Conservation (phyloP, 768 basidiomycete species). For the Podaxis sp. region DNA sequence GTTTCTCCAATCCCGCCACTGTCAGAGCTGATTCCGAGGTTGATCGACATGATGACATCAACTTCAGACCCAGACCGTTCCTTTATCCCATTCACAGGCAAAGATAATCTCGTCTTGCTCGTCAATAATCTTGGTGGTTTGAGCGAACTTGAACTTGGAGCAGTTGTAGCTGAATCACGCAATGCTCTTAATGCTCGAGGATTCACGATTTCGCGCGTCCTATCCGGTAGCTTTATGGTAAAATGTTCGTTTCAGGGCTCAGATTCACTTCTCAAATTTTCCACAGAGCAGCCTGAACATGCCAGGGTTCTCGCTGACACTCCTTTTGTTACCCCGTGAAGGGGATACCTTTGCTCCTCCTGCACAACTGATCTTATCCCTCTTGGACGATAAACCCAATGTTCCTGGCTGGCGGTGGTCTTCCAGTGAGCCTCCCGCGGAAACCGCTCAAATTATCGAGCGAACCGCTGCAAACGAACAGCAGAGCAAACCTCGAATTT, state of each 20-base stretch:
- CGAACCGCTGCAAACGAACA: constrained; percentile 2
- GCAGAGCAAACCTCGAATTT: constrained; percentile 9
- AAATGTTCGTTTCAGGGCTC: constrained; percentile 8
- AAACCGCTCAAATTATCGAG: constrained; percentile 12
- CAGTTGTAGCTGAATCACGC: constrained; percentile 59
- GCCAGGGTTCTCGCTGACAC: constrained; percentile 86
- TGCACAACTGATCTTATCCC: constrained; percentile 46
- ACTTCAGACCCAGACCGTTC: constrained; percentile 72
- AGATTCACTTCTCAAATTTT: not conserved
- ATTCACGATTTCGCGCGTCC: constrained; percentile 54
- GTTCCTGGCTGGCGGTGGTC: constrained; percentile 89
- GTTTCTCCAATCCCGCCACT: constrained; percentile 70
- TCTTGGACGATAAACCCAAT: constrained; percentile 63
- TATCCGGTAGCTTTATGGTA: constrained; percentile 88
- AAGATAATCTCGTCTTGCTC: constrained; percentile 72
- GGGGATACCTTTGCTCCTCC: constrained; percentile 34
- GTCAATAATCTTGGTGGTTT: constrained; percentile 88
- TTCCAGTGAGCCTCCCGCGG: constrained; percentile 36
- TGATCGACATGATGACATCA: constrained; percentile 69
- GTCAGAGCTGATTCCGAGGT: constrained; percentile 59
- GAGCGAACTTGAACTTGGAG: constrained; percentile 77
- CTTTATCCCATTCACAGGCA: constrained; percentile 65
- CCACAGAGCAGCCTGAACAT: constrained; percentile 83
- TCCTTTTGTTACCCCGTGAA: constrained; percentile 64
- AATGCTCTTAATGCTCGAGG: constrained; percentile 50